Evolutionary conservation across 352 stramenopile genomes (phyloP).

Genomic region (Pythium grandisporangium): DNA sequence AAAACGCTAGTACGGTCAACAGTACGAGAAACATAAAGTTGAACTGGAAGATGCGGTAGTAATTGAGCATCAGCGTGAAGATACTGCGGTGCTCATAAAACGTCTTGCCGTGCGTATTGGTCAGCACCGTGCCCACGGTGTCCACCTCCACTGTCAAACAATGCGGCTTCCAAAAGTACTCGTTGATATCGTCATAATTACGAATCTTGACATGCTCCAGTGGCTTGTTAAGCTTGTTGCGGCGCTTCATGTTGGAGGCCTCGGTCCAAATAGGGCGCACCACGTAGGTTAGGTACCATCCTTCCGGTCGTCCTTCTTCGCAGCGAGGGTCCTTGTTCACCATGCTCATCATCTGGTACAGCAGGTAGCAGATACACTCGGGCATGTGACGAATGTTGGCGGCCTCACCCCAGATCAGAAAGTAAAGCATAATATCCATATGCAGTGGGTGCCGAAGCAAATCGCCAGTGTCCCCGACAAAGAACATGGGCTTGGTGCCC

Average conservation of each 20-base stretch:
- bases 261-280: constrained; percentile 22
- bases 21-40: constrained; percentile 37
- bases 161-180: constrained; percentile 27
- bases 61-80: constrained; percentile 31
- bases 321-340: constrained; percentile 15
- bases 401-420: constrained; percentile 91
- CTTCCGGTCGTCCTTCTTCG: constrained; percentile 7
- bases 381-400: constrained; percentile 91
- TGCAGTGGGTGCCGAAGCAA: constrained; percentile 17
- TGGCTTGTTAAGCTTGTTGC: constrained; percentile 15
- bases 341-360: constrained; percentile 48
- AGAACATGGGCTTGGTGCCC: constrained; percentile 68
- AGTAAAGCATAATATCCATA: constrained; percentile 88
- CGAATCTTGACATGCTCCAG: constrained; percentile 25
- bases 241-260: constrained; percentile 21
- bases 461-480: constrained; percentile 5
- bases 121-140: constrained; percentile 12
- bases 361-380: constrained; percentile 91
- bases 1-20: constrained; percentile 21
- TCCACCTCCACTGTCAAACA: constrained; percentile 18
- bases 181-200: constrained; percentile 37
- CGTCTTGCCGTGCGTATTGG: constrained; percentile 21
- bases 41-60: constrained; percentile 47
- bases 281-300: constrained; percentile 18
- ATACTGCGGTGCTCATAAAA: constrained; percentile 33